Conservation (phyloP, 139 green algal genomes). For the Tetradesmus obliquus region DNA sequence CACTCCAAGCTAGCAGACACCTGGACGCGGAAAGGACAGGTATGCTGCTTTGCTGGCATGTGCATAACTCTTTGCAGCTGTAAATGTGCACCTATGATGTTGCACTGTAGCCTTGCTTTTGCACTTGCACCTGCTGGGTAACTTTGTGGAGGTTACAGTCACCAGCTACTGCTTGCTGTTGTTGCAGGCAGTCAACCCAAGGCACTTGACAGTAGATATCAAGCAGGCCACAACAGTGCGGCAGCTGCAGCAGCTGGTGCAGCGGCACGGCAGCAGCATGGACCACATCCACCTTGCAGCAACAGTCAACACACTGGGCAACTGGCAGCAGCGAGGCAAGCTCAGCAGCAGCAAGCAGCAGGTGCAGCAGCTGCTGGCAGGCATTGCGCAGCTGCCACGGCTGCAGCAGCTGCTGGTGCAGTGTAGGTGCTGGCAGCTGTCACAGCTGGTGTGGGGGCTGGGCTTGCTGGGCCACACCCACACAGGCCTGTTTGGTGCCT, state of each 20-base stretch:
- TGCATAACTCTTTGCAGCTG: too few relatives aligned
- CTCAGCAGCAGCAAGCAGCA: neutral
- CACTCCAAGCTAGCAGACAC: too few relatives aligned
- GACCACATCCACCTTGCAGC: neutral
- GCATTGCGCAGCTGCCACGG: neutral
- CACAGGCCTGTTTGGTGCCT: neutral
- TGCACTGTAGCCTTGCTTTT: too few relatives aligned
- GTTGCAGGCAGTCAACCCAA: too few relatives aligned
- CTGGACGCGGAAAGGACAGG: too few relatives aligned
- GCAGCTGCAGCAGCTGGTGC: neutral
- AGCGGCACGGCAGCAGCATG: neutral
- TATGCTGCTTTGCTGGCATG: too few relatives aligned
- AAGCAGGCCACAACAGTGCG: neutral
- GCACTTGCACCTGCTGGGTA: too few relatives aligned
- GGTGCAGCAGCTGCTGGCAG: neutral
- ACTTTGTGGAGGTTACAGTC: too few relatives aligned
- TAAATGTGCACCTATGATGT: too few relatives aligned
- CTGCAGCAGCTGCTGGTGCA: neutral
- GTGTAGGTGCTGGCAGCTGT: neutral
- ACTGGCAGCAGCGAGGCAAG: neutral
- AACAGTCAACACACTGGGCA: neutral
- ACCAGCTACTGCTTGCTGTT: too few relatives aligned
- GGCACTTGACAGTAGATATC: neutral
- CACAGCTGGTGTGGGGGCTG: neutral
- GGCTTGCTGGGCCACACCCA: neutral